phyloP scores from a whole-genome alignment of 352 stramenopile species.

The Phytophthora sojae region DNA sequence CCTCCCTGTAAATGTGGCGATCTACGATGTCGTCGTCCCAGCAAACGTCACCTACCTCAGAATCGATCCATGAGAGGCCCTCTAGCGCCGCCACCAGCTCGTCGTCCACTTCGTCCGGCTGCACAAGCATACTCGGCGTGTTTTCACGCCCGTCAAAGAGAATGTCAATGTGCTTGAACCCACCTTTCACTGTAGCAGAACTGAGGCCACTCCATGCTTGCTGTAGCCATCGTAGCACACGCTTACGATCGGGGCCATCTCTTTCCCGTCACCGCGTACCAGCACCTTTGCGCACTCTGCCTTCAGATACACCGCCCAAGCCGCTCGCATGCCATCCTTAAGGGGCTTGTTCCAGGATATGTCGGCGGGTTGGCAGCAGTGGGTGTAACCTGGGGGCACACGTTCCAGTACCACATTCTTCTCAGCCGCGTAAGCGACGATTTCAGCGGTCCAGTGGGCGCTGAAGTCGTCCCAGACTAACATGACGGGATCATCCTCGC shows the following conservation, averaged over 20 bases:
- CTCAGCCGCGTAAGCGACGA: conserved; percentile 6
- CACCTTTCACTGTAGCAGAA: no score
- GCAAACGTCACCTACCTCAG: no score
- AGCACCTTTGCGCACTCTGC: not conserved
- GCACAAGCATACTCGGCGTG: no score
- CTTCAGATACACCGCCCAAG: conserved; percentile 5
- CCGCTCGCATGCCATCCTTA: conserved; percentile 12
- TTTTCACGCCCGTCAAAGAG: no score
- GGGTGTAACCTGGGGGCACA: conserved; percentile 21
- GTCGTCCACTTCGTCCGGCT: no score
- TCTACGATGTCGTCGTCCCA: no score
- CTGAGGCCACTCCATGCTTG: no score
- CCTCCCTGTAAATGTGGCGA: no score
- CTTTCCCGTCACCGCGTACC: not conserved
- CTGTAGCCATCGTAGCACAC: no score
- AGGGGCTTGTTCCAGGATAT: conserved; percentile 32
- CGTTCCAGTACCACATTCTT: conserved; percentile 22
- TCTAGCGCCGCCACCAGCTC: no score
- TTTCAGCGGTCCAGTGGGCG: conserved; percentile 27
- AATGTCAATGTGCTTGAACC: no score
- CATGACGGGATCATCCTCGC: conserved; percentile 16
- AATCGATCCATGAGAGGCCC: no score
- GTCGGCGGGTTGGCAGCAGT: conserved; percentile 27
- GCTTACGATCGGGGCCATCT: not conserved
- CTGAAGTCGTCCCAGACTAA: conserved; percentile 37